Conservation (phyloP, 2,329 filamentous ascomycete species). For the Talaromyces sp. region DNA sequence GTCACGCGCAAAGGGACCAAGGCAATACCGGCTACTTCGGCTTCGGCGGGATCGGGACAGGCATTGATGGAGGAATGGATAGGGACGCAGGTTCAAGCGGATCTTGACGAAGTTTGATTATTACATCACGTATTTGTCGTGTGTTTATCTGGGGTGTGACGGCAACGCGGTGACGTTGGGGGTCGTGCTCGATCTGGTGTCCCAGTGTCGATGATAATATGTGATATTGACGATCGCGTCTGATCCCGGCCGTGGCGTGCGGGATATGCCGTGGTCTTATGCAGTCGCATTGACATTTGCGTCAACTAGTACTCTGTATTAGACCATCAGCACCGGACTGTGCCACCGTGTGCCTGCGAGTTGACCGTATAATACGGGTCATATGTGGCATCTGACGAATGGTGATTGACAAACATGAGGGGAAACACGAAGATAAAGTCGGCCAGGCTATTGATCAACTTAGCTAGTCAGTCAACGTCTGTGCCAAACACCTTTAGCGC, state of each 20-base stretch:
- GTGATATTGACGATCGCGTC: not conserved
- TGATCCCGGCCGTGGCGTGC: not conserved
- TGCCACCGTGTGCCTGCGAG: not conserved
- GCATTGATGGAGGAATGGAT: constrained; percentile 83
- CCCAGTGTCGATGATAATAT: not conserved
- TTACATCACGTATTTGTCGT: not conserved
- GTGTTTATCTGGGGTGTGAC: not conserved
- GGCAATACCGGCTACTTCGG: constrained; percentile 23
- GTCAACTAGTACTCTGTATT: not conserved
- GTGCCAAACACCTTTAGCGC: not conserved
- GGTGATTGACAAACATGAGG: not conserved
- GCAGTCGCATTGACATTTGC: not conserved
- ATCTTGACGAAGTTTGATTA: constrained; percentile 31
- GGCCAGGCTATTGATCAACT: not conserved
- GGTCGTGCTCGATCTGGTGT: not conserved
- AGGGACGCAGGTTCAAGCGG: constrained; percentile 59
- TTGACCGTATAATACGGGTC: not conserved
- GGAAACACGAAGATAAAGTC: not conserved
- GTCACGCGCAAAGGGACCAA: constrained; percentile 61
- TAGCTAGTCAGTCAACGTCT: not conserved
- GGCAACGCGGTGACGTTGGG: not conserved
- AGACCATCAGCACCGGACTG: not conserved
- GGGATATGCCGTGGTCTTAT: not conserved
- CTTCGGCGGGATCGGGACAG: constrained; percentile 49
- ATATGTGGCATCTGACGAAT: not conserved